Conservation (phyloP, 495 filamentous ascomycete species). For the Chaetomium cochliodes region DNA sequence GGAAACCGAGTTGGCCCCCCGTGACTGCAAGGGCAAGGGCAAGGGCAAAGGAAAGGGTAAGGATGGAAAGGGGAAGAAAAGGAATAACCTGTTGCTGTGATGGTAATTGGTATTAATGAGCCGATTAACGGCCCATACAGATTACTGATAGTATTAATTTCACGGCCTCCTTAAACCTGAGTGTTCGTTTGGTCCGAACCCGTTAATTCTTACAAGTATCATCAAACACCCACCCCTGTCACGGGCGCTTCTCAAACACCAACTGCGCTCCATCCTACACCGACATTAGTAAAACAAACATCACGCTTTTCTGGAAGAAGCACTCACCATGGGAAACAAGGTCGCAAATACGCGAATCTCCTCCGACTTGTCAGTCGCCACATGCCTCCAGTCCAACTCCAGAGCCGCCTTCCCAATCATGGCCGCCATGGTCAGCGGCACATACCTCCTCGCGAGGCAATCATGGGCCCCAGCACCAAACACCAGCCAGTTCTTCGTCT, state of each 20-base stretch:
- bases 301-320: not conserved
- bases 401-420: conserved; percentile 93
- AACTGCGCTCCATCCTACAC: conserved; percentile 2
- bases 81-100: not conserved
- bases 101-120: not conserved
- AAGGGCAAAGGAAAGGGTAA: not conserved
- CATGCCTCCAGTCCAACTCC: conserved; percentile 86
- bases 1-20: not conserved
- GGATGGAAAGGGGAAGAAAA: not conserved
- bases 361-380: conserved; percentile 74
- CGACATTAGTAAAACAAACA: too few relatives aligned
- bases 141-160: not conserved
- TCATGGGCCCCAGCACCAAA: conserved; percentile 97
- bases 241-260: not conserved
- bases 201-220: too few relatives aligned
- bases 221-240: not conserved
- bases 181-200: too few relatives aligned
- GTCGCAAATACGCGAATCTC: conserved; percentile 98
- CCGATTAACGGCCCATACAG: not conserved
- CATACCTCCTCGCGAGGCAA: conserved; percentile 92
- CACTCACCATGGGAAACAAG: conserved; percentile 78
- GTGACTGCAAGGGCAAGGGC: not conserved
- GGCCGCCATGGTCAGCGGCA: conserved; percentile 77
- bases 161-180: not conserved
- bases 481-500: conserved; percentile 95